A percentile compares a stretch with the other conserved stretches of the same genome.
Conservation (phyloP, 441 rosid species). For the Daphne laureola region DNA sequence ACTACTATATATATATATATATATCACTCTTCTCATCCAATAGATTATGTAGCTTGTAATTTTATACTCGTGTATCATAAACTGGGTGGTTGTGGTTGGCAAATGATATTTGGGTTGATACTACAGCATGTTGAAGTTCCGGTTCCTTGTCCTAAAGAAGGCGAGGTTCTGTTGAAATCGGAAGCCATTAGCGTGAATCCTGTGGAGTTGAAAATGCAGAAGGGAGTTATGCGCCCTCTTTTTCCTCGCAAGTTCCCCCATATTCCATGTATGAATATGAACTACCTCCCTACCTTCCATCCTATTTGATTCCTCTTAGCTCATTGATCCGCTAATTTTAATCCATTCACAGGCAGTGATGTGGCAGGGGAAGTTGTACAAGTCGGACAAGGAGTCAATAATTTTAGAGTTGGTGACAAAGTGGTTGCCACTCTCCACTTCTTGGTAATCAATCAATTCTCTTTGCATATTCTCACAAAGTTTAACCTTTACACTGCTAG, state of each 20-base stretch:
- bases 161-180: constrained; percentile 35
- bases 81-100: too few species aligned
- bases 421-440: constrained; percentile 42
- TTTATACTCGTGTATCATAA: too few species aligned
- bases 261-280: constrained; percentile 42
- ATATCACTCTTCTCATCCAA: too few species aligned
- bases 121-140: constrained; percentile 52
- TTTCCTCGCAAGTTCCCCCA: constrained; percentile 44
- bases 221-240: constrained; percentile 37
- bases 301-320: too few species aligned
- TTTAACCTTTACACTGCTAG: neutral
- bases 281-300: neutral
- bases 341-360: constrained; percentile 39
- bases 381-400: constrained; percentile 53
- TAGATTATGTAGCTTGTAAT: too few species aligned
- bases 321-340: neutral
- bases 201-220: constrained; percentile 44
- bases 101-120: neutral
- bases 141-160: constrained; percentile 25
- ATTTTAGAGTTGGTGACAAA: constrained; percentile 64
- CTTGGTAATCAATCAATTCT: neutral
- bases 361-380: constrained; percentile 58
- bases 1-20: too few species aligned
- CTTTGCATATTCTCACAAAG: neutral
- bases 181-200: constrained; percentile 46